Percentiles rank a stretch among this genome's conserved stretches.
These are phyloP conservation scores for Hypoxylon sp. DNA, from an alignment of 2,329 filamentous ascomycete genomes.

Conservation along the genomic window DNA sequence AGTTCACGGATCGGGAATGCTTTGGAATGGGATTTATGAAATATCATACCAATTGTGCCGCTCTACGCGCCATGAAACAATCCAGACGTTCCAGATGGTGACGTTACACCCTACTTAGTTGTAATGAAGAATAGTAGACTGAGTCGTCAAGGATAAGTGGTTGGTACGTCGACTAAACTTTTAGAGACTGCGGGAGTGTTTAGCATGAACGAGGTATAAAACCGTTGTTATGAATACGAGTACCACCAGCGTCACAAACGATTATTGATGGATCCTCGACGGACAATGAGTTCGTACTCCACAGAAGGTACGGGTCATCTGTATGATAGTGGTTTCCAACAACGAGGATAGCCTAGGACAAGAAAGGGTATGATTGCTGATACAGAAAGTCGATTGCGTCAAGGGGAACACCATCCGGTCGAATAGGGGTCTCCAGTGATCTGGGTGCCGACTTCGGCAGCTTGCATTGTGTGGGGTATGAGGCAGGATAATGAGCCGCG, in stretches of 20 bases:
- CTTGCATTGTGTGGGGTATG: constrained; percentile 47
- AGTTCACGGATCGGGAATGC: constrained; percentile 26
- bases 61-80: constrained; percentile 33
- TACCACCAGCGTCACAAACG: constrained; percentile 17
- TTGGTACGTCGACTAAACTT: constrained; percentile 19
- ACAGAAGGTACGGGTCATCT: constrained; percentile 24
- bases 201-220: constrained; percentile 13
- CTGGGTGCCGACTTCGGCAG: constrained; percentile 47
- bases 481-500: constrained; percentile 42
- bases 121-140: constrained; percentile 15
- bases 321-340: constrained; percentile 22
- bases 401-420: constrained; percentile 40
- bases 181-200: constrained; percentile 3
- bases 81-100: constrained; percentile 7
- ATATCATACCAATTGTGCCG: constrained; percentile 28
- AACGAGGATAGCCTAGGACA: constrained; percentile 14
- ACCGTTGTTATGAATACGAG: constrained; percentile 17
- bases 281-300: constrained; percentile 22
- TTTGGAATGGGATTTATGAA: constrained; percentile 23
- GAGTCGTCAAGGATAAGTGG: constrained; percentile 5
- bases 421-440: constrained; percentile 40
- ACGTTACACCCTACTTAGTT: constrained; percentile 21
- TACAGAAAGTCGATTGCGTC: constrained; percentile 40
- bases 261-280: constrained; percentile 14
- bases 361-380: constrained; percentile 22